Evolutionary conservation across 495 filamentous ascomycete genomes (phyloP).

Genomic region (Penicillium herquei): DNA sequence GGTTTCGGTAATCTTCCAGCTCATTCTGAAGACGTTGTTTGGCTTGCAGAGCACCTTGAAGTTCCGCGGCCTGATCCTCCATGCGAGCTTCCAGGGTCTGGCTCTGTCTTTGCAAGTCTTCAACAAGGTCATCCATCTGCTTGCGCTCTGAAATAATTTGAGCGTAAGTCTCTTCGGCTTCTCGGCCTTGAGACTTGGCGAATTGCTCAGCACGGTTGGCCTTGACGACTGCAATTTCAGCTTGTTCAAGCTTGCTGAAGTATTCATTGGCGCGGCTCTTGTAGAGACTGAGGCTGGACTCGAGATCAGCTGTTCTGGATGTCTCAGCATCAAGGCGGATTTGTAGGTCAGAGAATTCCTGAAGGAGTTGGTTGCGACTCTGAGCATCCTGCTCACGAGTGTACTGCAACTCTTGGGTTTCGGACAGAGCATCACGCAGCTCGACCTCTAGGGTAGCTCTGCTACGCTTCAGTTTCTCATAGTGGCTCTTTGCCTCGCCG

Average conservation of each 20-base stretch:
- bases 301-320: conserved; percentile 80
- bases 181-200: conserved; percentile 80
- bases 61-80: conserved; percentile 88
- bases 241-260: conserved; percentile 95
- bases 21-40: conserved; percentile 97
- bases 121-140: conserved; percentile 81
- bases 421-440: conserved; percentile 77
- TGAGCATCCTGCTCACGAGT: conserved; percentile 80
- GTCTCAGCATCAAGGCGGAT: conserved; percentile 88
- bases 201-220: conserved; percentile 90
- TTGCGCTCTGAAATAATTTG: conserved; percentile 90
- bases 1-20: conserved; percentile 93
- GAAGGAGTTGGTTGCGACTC: conserved; percentile 80
- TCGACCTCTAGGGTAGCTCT: conserved; percentile 83
- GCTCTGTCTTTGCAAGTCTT: conserved; percentile 85
- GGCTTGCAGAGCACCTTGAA: conserved; percentile 80
- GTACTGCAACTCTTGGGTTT: conserved; percentile 73
- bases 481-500: conserved; percentile 77
- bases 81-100: conserved; percentile 87
- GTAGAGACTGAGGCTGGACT: conserved; percentile 81
- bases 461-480: conserved; percentile 79
- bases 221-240: conserved; percentile 92
- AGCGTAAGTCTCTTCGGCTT: conserved; percentile 88
- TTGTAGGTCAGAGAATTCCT: conserved; percentile 92
- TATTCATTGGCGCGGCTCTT: conserved; percentile 95